These are phyloP conservation scores for Macadamia integrifolia DNA, from an alignment of 164 flowering plant species.

Conservation along the genomic window DNA sequence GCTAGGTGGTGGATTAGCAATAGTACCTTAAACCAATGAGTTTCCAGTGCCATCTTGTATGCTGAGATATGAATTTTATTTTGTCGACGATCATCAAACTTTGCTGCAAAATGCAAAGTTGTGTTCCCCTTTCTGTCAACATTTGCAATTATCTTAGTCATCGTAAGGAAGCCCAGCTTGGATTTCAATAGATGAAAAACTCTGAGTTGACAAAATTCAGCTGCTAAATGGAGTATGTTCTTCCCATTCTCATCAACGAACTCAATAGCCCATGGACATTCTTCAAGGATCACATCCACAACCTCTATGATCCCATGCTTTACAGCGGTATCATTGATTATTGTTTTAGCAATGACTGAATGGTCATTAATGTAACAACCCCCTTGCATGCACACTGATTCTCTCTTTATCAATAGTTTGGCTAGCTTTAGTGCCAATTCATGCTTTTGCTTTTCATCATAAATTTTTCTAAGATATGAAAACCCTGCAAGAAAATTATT, in stretches of 20 bases:
- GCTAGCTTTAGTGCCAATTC: not conserved
- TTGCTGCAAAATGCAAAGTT: conserved; percentile 4
- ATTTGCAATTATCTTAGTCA: not conserved
- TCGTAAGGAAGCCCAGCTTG: not conserved
- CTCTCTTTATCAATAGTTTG: not conserved
- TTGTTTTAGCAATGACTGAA: not conserved
- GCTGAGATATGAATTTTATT: not conserved
- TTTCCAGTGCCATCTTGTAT: not conserved
- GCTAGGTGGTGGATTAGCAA: too few species aligned
- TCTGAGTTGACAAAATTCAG: not conserved
- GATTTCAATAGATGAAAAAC: not conserved
- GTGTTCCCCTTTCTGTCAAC: conserved; percentile 2
- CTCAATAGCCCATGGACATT: not conserved
- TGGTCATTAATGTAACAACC: not conserved
- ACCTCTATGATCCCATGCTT: not conserved
- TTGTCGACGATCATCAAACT: not conserved
- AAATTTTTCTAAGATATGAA: not conserved
- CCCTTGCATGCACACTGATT: not conserved
- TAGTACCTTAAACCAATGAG: conserved; percentile 1
- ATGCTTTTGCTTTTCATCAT: not conserved
- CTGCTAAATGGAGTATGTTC: conserved; percentile 1
- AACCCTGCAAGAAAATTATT: not conserved
- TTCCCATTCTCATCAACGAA: not conserved
- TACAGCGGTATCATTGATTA: not conserved
- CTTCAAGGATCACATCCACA: not conserved